Evolutionary conservation across 305 asterid species (phyloP).

Genomic region (Fraxinus dipetala): DNA sequence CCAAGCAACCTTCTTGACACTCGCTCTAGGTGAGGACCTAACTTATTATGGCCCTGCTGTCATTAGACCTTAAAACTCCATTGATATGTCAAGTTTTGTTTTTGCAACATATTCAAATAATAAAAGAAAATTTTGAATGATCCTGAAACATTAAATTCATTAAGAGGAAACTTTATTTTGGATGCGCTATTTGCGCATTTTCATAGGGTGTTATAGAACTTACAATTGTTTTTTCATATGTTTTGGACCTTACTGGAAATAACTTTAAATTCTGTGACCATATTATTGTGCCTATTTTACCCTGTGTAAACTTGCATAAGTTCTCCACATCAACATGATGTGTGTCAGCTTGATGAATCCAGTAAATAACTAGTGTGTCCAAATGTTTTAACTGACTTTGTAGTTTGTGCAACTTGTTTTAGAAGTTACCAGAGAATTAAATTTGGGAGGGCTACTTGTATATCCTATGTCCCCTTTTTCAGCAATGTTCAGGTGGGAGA

Average conservation of each 20-base stretch:
- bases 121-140: background rate
- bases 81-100: background rate
- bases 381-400: background rate
- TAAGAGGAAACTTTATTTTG: background rate
- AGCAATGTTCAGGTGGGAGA: background rate
- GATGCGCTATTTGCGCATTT: background rate
- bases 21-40: background rate
- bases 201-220: background rate
- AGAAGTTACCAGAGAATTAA: background rate
- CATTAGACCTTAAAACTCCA: background rate
- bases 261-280: background rate
- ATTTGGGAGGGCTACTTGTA: background rate
- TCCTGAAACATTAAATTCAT: background rate
- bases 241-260: background rate
- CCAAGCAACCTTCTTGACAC: background rate
- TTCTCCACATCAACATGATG: background rate
- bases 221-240: background rate
- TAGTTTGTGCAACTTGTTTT: background rate
- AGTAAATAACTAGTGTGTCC: background rate
- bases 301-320: background rate
- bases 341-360: background rate
- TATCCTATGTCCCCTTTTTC: background rate
- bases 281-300: background rate
- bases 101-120: background rate
- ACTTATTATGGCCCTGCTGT: background rate